Evolutionary conservation across 164 flowering plant genomes (phyloP), one percentile per base, ranked within the genome.

Genomic region (Piper longum): DNA sequence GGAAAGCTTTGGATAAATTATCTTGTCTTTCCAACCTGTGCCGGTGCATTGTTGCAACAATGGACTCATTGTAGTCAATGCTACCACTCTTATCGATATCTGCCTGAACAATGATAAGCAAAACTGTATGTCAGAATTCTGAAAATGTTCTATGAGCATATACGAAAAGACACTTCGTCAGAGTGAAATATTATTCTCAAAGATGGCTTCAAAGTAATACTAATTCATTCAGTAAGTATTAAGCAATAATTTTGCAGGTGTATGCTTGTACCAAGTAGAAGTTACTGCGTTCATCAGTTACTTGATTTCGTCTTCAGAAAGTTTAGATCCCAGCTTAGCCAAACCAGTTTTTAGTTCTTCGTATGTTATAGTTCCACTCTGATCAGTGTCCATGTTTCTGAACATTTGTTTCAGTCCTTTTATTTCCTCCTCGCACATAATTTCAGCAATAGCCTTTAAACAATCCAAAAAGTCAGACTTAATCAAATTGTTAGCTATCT

Each of bases 211-310:
- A 4, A 55, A 16, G n/a, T 4, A 17, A 55, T 4, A 4, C n/a
- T 55, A 55, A 55, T 55, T 55, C 19, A 55, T 55, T 55, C 19
- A 17, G n/a, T 55, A 26, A 16, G 19, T 26, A 16, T 16, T 26
- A 55, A 16, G 57, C 57, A 55, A 7, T 55, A 17, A 16, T 17
- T 55, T 13, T 55, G 4, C 54, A 8, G 11, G 16, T 51, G 54
- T 16, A 16, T 16, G 9, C 2, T 9, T 48, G 9, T 26, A 62
- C 61, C 59, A 62, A 60, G 57, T 2, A 2, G 12, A 62, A 36
- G 85, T 81, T 80, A 89, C 97, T 59, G 96, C 96, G 11, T 92
- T 96, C 96, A 92, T 86, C 13, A 92, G 80, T 69, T 85, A 88
- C 77, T 77, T 75, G 62, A 86, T 79, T 79, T 92, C 96, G 13